Evolutionary conservation across 129 eudicot genomes (phyloP), one percentile per base, ranked within the genome.

Genomic region (Flaveria robusta): DNA sequence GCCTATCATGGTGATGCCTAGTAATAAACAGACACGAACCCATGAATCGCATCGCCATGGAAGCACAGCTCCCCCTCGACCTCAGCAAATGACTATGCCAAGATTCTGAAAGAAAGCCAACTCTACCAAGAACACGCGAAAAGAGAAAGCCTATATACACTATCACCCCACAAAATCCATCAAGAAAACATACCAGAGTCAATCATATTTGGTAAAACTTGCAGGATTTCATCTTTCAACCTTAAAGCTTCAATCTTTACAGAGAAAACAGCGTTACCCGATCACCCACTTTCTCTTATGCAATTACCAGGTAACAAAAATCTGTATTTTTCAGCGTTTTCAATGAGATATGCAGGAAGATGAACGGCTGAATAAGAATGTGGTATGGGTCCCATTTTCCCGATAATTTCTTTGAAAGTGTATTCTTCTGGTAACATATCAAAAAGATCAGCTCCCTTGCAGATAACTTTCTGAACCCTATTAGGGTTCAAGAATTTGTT

Each of bases 351-450:
- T 9, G 92, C 86, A 0, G 98, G 98, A 43, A 92, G 94, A 76
- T 92, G 93, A 77, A 90, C 98, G 11, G 96, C 98, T 0, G 98
- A 92, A 76, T 88, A 92, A 1, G 98, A 92, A 80, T 88, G 96
- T 6, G 98, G 98, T 18, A 92, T 85, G 70, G 96, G 95, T 29
- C 98, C 98, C 97, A 92, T 89, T 78, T 89, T 92, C 52, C 96
- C 96, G 0, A 92, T 92, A 20, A 92, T 89, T 31, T 88, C 98
- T 79, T 85, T 90, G 46, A 92, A 92, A 0, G 92, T 90, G 66
- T 92, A 90, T 77, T 92, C 98, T 80, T 92, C 98, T 5, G 98
- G 98, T 62, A 92, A 77, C 98, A 92, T 92, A 66, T 92, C 98
- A 55, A 90, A 92, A 42, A 92, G 86, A 73, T 92, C 98, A 3